Evolutionary conservation across 1,284 basidiomycete genomes (phyloP), one percentile per base, ranked within the genome.

Genomic region (Rugosomyces carneus): DNA sequence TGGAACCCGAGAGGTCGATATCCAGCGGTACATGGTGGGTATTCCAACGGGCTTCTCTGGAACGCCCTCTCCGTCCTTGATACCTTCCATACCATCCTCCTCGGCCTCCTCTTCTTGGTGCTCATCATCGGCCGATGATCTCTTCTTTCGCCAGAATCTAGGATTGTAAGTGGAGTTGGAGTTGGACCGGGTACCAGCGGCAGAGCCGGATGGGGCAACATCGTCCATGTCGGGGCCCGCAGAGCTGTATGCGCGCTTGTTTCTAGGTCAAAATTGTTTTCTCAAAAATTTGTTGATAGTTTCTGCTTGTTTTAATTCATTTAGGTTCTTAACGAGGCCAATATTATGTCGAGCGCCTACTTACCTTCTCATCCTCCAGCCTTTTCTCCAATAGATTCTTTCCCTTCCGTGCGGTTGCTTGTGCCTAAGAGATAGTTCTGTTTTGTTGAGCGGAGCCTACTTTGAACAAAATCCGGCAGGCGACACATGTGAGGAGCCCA

Each of bases 201-300:
- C n/a, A n/a, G n/a, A n/a, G n/a, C n/a, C n/a, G n/a, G n/a, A n/a
- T n/a, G 48, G 46, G 1, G 43, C 41, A 6, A 55, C 29, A 24
- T 53, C 50, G 32, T 53, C 53, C 45, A 52, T 48, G 29, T 49
- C 45, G n/a, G n/a, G n/a, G 5, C 46, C 19, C 19, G 50, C 26
- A 51, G 56, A 2, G 43, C 42, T 1, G 72, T 76, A n/a, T 36
- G 75, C 78, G 9, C 84, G 76, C 56, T 81, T 85, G 45, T 73
- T 75, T 45, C 80, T 75, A 1, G 84, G 75, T 21, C 84, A 77
- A 6, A 84, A 82, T 60, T 91, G 87, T 59, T 93, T 93, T 63
- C 91, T 92, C 24, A 94, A 78, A 2, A 95, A 75, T 15, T 90
- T 81, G 57, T 94, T 94, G 65, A 95, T 95, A 0, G 92, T 92